Conservation (phyloP, 179 eudicot species). For the Heliamphora pulchella region DNA sequence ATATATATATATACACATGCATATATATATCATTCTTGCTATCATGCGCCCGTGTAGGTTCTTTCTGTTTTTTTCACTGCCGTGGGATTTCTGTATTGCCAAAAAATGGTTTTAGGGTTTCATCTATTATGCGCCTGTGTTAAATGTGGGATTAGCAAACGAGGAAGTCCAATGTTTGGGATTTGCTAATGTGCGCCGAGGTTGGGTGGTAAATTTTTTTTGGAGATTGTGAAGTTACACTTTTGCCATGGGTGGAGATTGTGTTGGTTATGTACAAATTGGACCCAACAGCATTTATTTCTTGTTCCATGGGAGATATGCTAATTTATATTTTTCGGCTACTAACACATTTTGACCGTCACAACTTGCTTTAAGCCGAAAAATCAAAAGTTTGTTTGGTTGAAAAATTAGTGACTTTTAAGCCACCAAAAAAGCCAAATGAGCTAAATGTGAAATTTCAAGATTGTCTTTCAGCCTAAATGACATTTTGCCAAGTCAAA, state of each 20-base stretch:
- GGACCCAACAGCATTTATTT: too few relatives aligned
- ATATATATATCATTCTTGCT: conserved; percentile 1
- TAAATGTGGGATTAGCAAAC: neutral
- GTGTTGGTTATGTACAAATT: neutral
- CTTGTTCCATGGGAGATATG: too few relatives aligned
- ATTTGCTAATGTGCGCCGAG: neutral
- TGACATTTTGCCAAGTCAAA: too few relatives aligned
- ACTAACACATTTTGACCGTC: too few relatives aligned
- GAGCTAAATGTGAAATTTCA: too few relatives aligned
- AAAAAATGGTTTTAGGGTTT: neutral
- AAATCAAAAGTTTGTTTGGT: too few relatives aligned
- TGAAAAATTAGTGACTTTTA: too few relatives aligned
- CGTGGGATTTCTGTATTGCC: neutral
- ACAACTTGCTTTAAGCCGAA: too few relatives aligned
- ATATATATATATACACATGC: neutral
- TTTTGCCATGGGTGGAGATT: neutral
- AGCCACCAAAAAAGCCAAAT: too few relatives aligned
- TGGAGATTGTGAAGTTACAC: neutral
- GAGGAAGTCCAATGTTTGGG: too few relatives aligned
- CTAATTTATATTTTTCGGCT: too few relatives aligned
- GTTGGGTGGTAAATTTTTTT: neutral
- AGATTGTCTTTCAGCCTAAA: too few relatives aligned
- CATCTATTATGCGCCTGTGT: conserved; percentile 9
- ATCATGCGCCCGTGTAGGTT: conserved; percentile 14
- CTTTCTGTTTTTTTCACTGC: neutral